phyloP scores from a whole-genome alignment of 1,139 yeast genomes.

The Protomyces inouyei region DNA sequence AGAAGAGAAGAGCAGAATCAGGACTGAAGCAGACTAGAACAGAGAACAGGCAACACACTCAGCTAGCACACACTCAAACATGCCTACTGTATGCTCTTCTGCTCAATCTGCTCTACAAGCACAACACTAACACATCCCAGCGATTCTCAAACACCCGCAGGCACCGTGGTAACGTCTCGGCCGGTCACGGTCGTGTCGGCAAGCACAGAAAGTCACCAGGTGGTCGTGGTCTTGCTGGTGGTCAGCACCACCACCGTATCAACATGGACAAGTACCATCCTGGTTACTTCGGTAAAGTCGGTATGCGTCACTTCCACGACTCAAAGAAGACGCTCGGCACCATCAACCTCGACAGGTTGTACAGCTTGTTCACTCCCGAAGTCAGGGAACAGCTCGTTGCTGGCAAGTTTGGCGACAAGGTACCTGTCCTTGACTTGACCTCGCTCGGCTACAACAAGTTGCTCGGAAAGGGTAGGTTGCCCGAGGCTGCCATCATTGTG shows the following conservation, averaged over 20 bases:
- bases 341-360: constrained; percentile 96
- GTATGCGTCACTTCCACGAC: constrained; percentile 99
- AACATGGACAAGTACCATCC: constrained; percentile 99
- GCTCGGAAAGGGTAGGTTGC: constrained; percentile 98
- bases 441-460: constrained; percentile 92
- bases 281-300: constrained; percentile 99
- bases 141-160: not conserved
- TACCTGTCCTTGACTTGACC: constrained; percentile 48
- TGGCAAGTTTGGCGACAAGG: constrained; percentile 79
- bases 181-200: constrained; percentile 99
- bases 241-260: constrained; percentile 99
- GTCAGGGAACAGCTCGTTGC: constrained; percentile 93
- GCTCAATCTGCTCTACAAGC: not conserved
- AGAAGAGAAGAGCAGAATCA: not conserved
- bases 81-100: not conserved
- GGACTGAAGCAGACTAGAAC: not conserved
- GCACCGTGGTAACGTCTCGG: constrained; percentile 99
- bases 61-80: not conserved
- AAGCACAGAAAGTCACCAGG: constrained; percentile 99
- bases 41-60: not conserved
- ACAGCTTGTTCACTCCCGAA: constrained; percentile 94
- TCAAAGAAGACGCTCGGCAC: constrained; percentile 70
- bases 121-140: not conserved
- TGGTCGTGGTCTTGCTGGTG: constrained; percentile 99
- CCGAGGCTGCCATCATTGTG: constrained; percentile 97